A percentile compares a stretch with the other conserved stretches of the same genome.
These are phyloP conservation scores for Yamadazyma aaseri DNA, from an alignment of 1,139 yeast genomes.

Conservation along the genomic window DNA sequence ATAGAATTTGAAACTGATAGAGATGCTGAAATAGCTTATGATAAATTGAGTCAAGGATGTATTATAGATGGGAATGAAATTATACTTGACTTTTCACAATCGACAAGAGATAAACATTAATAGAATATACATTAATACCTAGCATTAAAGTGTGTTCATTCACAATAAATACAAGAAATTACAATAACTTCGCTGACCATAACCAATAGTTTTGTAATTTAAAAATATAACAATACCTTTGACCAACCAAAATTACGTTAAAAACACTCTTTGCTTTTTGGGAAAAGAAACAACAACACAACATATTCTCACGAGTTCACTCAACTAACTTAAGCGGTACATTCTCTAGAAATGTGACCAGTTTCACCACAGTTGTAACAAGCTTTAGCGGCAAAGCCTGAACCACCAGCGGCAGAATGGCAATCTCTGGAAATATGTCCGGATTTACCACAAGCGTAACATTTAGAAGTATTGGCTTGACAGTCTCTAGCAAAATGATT, in stretches of 20 bases:
- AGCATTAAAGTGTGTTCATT: conserved; percentile 1
- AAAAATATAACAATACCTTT: not conserved
- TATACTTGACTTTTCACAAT: conserved; percentile 69
- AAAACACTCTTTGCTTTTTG: not conserved
- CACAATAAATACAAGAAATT: conserved; percentile 7
- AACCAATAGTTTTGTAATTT: conserved; percentile 1
- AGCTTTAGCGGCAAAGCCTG: conserved; percentile 41
- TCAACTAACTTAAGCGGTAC: conserved; percentile 20
- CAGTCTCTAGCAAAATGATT: conserved; percentile 93
- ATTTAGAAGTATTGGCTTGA: conserved; percentile 71
- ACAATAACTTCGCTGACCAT: conserved; percentile 6
- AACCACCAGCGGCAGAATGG: conserved; percentile 45
- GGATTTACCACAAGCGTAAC: conserved; percentile 88
- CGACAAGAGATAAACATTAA: conserved; percentile 25
- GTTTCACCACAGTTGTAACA: conserved; percentile 45
- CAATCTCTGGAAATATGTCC: conserved; percentile 92
- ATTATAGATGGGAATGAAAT: conserved; percentile 64
- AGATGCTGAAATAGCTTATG: conserved; percentile 60
- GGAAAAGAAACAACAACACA: not conserved
- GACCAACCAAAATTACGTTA: conserved; percentile 2
- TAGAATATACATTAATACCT: not conserved
- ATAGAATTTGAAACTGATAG: conserved; percentile 50
- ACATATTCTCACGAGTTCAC: not conserved
- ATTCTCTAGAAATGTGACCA: conserved; percentile 38
- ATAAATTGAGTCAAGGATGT: conserved; percentile 54